Base-by-base conservation (phyloP, 345 rosid genomes). In the Nephelium lappaceum region DNA sequence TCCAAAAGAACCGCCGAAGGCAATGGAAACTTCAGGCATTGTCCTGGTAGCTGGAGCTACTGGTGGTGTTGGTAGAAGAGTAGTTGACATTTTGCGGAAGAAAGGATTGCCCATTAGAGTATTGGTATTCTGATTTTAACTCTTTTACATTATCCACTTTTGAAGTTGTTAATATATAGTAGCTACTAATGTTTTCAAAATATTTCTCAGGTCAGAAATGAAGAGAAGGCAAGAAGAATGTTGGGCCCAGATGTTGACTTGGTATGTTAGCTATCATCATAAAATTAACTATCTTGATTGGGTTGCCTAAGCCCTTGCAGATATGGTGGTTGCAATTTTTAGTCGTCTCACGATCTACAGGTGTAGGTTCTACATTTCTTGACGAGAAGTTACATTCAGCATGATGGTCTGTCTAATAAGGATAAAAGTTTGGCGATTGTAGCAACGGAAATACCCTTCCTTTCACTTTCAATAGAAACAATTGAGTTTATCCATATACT, bases 51-150 rank as follows among this genome's bases (percentile, higher is more conserved):
- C 90, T 82, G 99, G 99, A 74, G 97, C 97, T 84, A 95, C 99
- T 0, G 98, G 99, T 71, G 98, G 99, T 78, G 98, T 95, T 16
- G 99, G 99, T 75, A 92, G 89, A 84, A 88, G 98, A 61, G 93
- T 91, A 8, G 97, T 95, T 67, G 86, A 90, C 74, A 76, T 90
- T 58, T 85, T 95, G 77, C 85, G 81, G 81, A 79, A 84, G 25
- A 93, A 88, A 85, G 97, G 98, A 11, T 77, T 89, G 80, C 92
- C 90, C 16, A 92, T 93, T 63, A 89, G 91, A 84, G 93, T 84
- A 49, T 73, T 95, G 97, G 99, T 93, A 91, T 31, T 21, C 61
- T 36, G 15, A 73, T 71, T 36, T 69, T 72, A 66, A 72, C 62
- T 61, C 11, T 31, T 60, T 62, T 42, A 41, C 2, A 8, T 38